Conservation (phyloP, 179 eudicot genomes). For the Patellifolia procumbens region DNA sequence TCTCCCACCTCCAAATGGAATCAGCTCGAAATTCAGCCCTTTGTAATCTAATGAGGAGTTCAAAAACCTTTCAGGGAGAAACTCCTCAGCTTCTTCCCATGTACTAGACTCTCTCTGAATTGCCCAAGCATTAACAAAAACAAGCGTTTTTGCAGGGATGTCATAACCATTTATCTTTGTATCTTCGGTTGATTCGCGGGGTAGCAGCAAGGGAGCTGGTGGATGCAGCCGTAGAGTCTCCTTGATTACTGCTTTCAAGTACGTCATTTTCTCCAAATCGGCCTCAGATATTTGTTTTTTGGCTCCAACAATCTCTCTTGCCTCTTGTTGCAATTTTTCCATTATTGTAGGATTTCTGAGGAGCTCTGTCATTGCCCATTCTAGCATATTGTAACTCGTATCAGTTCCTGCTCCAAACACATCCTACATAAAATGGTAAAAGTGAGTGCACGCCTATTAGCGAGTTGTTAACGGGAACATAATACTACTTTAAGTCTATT, state of each 20-base stretch:
- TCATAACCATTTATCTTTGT: slow-evolving; percentile 30
- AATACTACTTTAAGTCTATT: too few species aligned
- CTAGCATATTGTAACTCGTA: slow-evolving; percentile 21
- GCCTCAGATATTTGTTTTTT: slow-evolving; percentile 31
- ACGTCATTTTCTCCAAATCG: slow-evolving; percentile 37
- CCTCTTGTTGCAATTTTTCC: slow-evolving; percentile 37
- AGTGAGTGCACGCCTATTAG: too few species aligned
- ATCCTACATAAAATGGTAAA: slow-evolving; percentile 25
- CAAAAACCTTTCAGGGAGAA: slow-evolving; percentile 37
- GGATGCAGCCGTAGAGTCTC: slow-evolving; percentile 49
- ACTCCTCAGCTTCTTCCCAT: slow-evolving; percentile 35
- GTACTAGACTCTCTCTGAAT: slow-evolving; percentile 23
- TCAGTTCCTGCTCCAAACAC: slow-evolving; percentile 35
- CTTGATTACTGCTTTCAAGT: slow-evolving; percentile 45
- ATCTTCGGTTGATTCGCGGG: slow-evolving; percentile 34
- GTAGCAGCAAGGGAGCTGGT: slow-evolving; percentile 40
- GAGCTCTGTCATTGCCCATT: slow-evolving; percentile 51
- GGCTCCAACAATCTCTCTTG: slow-evolving; percentile 18
- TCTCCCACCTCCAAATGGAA: slow-evolving; percentile 41
- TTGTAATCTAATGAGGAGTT: slow-evolving; percentile 21
- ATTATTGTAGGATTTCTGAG: slow-evolving; percentile 34
- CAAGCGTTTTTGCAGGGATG: slow-evolving; percentile 13
- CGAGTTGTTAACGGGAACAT: too few species aligned
- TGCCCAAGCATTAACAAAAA: slow-evolving; percentile 30
- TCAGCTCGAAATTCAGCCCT: slow-evolving; percentile 26